A percentile compares a stretch with the other conserved stretches of the same genome.
These are phyloP conservation scores for Byssochlamys sp. DNA, from an alignment of 2,329 filamentous ascomycete genomes.

Conservation along the genomic window DNA sequence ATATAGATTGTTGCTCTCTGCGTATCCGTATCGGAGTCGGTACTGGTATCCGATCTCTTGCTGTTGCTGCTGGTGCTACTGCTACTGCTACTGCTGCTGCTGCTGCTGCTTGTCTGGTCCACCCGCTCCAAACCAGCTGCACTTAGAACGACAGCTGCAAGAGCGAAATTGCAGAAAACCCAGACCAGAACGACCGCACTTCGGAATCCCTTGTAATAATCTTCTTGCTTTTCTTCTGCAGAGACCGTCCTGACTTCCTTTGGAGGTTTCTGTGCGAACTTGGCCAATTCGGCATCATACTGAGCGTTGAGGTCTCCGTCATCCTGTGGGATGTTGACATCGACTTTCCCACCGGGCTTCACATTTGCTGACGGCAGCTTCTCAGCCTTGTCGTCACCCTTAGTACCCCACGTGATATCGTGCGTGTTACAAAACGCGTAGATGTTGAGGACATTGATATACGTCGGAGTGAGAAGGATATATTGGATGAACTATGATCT, in stretches of 20 bases:
- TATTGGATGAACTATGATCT: constrained; percentile 69
- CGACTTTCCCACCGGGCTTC: constrained; percentile 90
- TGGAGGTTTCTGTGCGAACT: constrained; percentile 65
- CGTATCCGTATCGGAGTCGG: constrained; percentile 32
- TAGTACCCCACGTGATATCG: constrained; percentile 96
- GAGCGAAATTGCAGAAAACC: constrained; percentile 92
- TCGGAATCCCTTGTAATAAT: constrained; percentile 95
- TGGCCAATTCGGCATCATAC: constrained; percentile 73
- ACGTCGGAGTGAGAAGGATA: constrained; percentile 85
- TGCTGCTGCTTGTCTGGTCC: constrained; percentile 28
- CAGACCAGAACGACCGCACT: constrained; percentile 84
- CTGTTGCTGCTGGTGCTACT: background rate
- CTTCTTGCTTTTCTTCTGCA: constrained; percentile 75
- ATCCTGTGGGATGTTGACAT: constrained; percentile 74
- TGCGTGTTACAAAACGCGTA: constrained; percentile 98
- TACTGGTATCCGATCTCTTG: background rate
- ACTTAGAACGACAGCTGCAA: constrained; percentile 76
- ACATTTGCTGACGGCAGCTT: constrained; percentile 79
- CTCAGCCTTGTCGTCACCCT: constrained; percentile 91
- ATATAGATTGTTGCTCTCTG: constrained; percentile 70
- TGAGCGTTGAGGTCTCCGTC: constrained; percentile 91
- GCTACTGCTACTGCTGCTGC: background rate
- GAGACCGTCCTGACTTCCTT: constrained; percentile 48
- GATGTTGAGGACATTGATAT: constrained; percentile 92
- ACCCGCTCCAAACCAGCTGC: constrained; percentile 71